phyloP scores from a whole-genome alignment of 345 rosid genomes.

The Eucalyptus lansdowneana region DNA sequence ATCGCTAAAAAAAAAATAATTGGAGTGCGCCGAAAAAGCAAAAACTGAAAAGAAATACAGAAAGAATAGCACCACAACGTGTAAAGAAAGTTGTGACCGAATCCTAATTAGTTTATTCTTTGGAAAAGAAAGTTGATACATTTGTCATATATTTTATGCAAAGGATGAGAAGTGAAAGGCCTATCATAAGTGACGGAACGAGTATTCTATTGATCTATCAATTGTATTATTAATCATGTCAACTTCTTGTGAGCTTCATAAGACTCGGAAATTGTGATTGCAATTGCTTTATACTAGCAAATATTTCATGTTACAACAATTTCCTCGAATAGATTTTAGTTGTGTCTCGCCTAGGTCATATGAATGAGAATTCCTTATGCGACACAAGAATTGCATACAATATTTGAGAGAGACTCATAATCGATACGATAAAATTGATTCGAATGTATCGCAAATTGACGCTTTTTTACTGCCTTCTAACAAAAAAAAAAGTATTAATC shows the following conservation, averaged over 20 bases:
- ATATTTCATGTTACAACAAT: not conserved
- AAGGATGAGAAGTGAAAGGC: not conserved
- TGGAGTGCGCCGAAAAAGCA: not conserved
- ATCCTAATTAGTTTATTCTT: not conserved
- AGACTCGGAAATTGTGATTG: not conserved
- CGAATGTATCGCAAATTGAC: accelerated
- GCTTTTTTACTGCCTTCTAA: not conserved
- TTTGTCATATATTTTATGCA: not conserved
- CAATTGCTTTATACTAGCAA: not conserved
- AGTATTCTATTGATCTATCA: not conserved
- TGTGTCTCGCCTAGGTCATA: not conserved
- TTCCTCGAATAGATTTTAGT: not conserved
- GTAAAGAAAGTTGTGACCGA: not conserved
- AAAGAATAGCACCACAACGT: not conserved
- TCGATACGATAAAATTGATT: accelerated
- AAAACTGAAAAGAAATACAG: not conserved
- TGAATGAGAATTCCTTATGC: not conserved
- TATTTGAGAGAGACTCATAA: not conserved
- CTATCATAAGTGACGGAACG: accelerated
- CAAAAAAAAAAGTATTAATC: too few relatives aligned
- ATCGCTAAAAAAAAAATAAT: not conserved
- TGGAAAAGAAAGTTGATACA: not conserved
- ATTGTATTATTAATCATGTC: not conserved
- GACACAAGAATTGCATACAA: not conserved
- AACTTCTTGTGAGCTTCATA: not conserved